A percentile compares a stretch with the other conserved stretches of the same genome.
These are phyloP conservation scores for Aspergillus intermedius DNA, from an alignment of 2,329 filamentous ascomycete species.

Conservation along the genomic window DNA sequence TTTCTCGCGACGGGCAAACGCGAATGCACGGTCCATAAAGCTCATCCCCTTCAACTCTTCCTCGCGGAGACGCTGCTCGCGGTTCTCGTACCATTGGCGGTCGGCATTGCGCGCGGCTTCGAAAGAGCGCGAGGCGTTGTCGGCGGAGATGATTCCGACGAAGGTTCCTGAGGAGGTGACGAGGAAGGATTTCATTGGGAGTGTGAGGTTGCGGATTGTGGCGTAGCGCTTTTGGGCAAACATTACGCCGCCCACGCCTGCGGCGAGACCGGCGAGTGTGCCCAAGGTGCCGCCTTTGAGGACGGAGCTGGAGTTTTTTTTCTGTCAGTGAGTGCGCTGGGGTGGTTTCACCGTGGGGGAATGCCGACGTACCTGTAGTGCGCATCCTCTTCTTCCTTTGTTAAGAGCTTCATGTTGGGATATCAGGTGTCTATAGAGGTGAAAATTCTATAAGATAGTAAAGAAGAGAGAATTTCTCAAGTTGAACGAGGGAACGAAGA, in stretches of 20 bases:
- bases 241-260: constrained; percentile 63
- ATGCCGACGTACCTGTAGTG: constrained; percentile 61
- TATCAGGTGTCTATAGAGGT: background rate
- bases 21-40: constrained; percentile 54
- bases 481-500: background rate
- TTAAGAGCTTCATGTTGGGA: constrained; percentile 81
- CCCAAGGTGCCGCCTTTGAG: constrained; percentile 73
- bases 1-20: constrained; percentile 72
- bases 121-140: constrained; percentile 64
- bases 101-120: constrained; percentile 64
- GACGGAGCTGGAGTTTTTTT: constrained; percentile 50
- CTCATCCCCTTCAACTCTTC: constrained; percentile 52
- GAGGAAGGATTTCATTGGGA: constrained; percentile 88
- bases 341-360: constrained; percentile 2
- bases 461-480: background rate
- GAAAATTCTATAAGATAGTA: background rate
- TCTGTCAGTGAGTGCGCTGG: constrained; percentile 14
- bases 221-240: constrained; percentile 64
- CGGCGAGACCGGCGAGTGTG: constrained; percentile 58
- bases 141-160: constrained; percentile 78
- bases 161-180: constrained; percentile 78
- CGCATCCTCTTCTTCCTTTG: constrained; percentile 80
- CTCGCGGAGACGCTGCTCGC: constrained; percentile 51
- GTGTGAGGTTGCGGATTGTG: constrained; percentile 71
- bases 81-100: constrained; percentile 58